Percentiles rank a stretch among this genome's conserved stretches.
phyloP scores from a whole-genome alignment of 768 basidiomycete genomes.

The Trametes punicea region DNA sequence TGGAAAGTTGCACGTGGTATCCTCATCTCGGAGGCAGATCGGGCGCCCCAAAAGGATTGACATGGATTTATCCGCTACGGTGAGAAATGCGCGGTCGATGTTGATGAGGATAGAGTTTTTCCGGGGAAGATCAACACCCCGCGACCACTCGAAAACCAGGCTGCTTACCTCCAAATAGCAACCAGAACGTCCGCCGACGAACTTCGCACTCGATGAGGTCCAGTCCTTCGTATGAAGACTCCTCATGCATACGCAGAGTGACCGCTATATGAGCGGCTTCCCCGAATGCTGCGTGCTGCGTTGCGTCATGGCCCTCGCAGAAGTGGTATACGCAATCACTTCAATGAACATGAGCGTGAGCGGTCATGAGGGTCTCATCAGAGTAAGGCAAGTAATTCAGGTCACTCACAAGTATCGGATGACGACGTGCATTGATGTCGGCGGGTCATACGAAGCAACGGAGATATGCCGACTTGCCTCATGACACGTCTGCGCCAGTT shows the following conservation, averaged over 20 bases:
- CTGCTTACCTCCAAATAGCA: conserved; percentile 76
- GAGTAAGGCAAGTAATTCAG: conserved; percentile 1
- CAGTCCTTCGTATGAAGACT: conserved; percentile 74
- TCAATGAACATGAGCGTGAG: conserved; percentile 9
- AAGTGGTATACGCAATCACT: conserved; percentile 87
- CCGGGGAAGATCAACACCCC: neutral
- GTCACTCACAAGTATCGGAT: conserved; percentile 80
- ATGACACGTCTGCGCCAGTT: conserved; percentile 77
- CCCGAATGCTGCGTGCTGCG: conserved; percentile 83
- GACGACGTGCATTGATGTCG: conserved; percentile 79
- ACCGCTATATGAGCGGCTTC: conserved; percentile 84
- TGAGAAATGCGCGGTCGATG: conserved; percentile 4
- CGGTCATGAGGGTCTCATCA: conserved; percentile 1
- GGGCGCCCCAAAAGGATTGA: conserved; percentile 81
- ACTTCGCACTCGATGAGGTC: conserved; percentile 89
- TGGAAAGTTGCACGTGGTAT: conserved; percentile 79
- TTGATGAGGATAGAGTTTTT: conserved; percentile 18
- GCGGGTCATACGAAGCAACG: conserved; percentile 78
- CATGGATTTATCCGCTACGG: conserved; percentile 83
- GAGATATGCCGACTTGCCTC: conserved; percentile 82
- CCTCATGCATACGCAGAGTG: conserved; percentile 83
- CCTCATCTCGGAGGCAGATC: conserved; percentile 84
- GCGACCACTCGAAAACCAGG: conserved; percentile 15
- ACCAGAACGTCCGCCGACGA: conserved; percentile 83
- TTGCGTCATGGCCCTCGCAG: conserved; percentile 84